Evolutionary conservation across 495 filamentous ascomycete species (phyloP).

Genomic region (Hypoxylon fuscum): DNA sequence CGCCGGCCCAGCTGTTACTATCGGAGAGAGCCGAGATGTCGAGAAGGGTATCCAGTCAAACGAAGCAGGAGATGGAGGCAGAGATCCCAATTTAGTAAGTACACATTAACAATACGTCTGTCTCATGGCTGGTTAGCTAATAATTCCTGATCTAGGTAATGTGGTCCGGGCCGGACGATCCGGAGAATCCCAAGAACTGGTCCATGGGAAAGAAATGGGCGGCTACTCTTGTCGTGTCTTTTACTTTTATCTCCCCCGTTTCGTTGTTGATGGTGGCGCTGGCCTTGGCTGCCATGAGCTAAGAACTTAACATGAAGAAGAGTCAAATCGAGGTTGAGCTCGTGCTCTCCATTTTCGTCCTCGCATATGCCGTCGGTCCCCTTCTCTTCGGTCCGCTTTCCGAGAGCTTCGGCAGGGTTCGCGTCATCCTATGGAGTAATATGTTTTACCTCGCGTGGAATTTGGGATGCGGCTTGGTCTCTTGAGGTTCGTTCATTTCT

Average conservation of each 20-base stretch:
- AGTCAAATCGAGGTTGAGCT: slow-evolving; percentile 35
- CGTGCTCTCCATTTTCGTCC: slow-evolving; percentile 59
- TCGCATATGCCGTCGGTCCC: slow-evolving; percentile 55
- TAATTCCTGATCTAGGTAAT: too few species aligned
- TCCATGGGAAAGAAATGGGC: slow-evolving; percentile 63
- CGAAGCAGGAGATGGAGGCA: too few species aligned
- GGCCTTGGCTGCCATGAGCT: slow-evolving; percentile 37
- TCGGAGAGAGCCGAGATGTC: too few species aligned
- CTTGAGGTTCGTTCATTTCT: slow-evolving; percentile 1
- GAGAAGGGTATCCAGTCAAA: too few species aligned
- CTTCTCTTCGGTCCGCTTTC: slow-evolving; percentile 48
- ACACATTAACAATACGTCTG: too few species aligned
- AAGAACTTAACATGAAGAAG: slow-evolving; percentile 46
- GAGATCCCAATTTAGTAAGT: too few species aligned
- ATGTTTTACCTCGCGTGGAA: slow-evolving; percentile 49
- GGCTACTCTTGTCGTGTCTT: slow-evolving; percentile 60
- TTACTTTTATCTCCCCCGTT: slow-evolving; percentile 35
- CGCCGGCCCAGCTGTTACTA: too few species aligned
- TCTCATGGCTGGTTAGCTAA: too few species aligned
- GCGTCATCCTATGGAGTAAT: slow-evolving; percentile 39
- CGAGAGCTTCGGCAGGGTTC: slow-evolving; percentile 45
- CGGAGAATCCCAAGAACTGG: slow-evolving; percentile 33
- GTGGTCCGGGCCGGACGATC: too few species aligned
- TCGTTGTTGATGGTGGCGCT: slow-evolving; percentile 47
- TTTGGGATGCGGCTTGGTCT: slow-evolving; percentile 38